Conservation (phyloP, 2,329 filamentous ascomycete genomes). For the Didymella exigua region DNA sequence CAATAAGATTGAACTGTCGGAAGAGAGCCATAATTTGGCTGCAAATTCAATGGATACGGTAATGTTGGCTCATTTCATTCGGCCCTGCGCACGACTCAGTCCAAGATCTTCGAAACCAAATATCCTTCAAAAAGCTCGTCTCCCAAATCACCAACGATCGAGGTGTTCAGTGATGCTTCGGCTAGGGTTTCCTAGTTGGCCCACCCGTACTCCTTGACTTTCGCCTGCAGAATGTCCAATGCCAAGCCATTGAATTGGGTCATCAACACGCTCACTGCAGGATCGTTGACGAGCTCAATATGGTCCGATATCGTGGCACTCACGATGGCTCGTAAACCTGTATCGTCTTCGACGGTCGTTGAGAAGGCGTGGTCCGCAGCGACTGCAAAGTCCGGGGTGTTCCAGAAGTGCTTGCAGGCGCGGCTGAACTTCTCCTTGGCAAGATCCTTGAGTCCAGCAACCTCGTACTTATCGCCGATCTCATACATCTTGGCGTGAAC, state of each 20-base stretch:
- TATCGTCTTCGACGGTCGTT: slow-evolving; percentile 33
- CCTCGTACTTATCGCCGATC: slow-evolving; percentile 21
- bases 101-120: too few species aligned
- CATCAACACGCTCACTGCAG: slow-evolving; percentile 1
- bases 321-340: slow-evolving; percentile 9
- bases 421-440: slow-evolving; percentile 15
- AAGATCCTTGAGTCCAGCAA: slow-evolving; percentile 17
- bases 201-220: not conserved
- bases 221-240: not conserved
- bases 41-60: slow-evolving; percentile 24
- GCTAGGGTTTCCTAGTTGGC: too few species aligned
- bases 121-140: too few species aligned
- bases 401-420: slow-evolving; percentile 1
- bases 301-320: slow-evolving; percentile 36
- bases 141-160: too few species aligned
- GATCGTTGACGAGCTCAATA: slow-evolving; percentile 7
- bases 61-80: slow-evolving; percentile 23
- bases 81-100: too few species aligned
- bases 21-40: slow-evolving; percentile 13
- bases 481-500: slow-evolving; percentile 19
- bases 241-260: slow-evolving; percentile 2
- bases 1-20: slow-evolving; percentile 22
- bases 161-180: too few species aligned
- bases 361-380: slow-evolving; percentile 33
- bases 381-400: slow-evolving; percentile 24